Evolutionary conservation across 1,284 basidiomycete species (phyloP), one percentile per base, ranked within the genome.

Genomic region (Fomitopsis palustris): DNA sequence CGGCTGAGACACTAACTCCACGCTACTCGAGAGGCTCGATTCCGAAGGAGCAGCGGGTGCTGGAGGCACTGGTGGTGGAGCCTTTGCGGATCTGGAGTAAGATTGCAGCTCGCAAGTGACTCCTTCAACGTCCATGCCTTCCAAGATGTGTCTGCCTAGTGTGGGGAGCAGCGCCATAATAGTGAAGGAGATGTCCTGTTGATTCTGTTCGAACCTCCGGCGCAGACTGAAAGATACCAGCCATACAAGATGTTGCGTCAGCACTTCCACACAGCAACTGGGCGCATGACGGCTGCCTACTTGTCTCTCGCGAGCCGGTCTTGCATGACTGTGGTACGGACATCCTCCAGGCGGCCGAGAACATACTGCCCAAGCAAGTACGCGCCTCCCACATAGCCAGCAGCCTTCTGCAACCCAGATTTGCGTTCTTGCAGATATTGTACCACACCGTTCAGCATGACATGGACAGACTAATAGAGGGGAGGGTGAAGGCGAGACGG

Each of bases 171-270:
- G 82, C 0, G 91, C 87, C 70, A 93, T 85, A 41, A 93, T 79
- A 1, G 92, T 95, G 69, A 88, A 96, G 12, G 86, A 85, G 51
- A 86, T 83, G 70, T 96, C 90, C 62, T 94, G 87, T 65, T 92
- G 89, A 55, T 90, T 94, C 67, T 93, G 87, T 43, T 84, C 78
- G 71, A 95, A 96, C 42, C 95, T 80, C 53, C 87, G 79, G 54
- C 86, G 81, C 27, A 96, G 77, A 66, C 92, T 95, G 29, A 2
- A 33, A 43, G n/a, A 8, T 47, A 45, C 27, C 10, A 31, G 21
- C n/a, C 19, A 27, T 9, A 23, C 19, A 10, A 21, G 6, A 33
- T 31, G 7, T 6, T 23, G 31, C 4, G 21, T 47, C 23, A 47
- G 17, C 25, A 27, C 39, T 39, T 19, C 5, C 17, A 21, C 2